Base-by-base conservation (phyloP, 1,284 basidiomycete species). In the Tilletia caries region DNA sequence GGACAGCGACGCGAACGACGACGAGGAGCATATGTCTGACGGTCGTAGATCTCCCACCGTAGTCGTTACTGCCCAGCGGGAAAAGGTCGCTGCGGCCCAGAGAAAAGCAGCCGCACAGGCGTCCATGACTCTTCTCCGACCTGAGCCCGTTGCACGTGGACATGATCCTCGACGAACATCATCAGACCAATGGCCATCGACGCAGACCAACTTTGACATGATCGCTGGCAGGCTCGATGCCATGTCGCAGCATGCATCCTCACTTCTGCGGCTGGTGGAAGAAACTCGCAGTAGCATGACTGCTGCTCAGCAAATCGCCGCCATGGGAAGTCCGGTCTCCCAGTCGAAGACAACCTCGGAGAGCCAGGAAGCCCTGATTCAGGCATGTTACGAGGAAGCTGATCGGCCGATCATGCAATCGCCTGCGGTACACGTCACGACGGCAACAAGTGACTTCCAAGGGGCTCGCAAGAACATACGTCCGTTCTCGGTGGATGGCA, bases 151-250 rank as follows among this genome's bases (percentile, higher is more conserved):
- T 41, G 37, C 37, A 41, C 37, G 37, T 41, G 37, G 13, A 10
- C 32, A 3, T 2, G 58, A 37, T 29, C 58, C 29, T 25, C 58
- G 29, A 8, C 58, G 58, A 13, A 62, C 58, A 34, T 5, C 18
- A n/a, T 62, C 58, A n/a, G 58, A 62, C 15, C 32, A 34, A 15
- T 15, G 18, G 18, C 58, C 58, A 10, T 29, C 33, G 32, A 20
- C 32, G 3, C 58, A 15, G 8, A 33, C 32, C 13, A 34, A 13
- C 4, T 37, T 62, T 15, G 58, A 62, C 58, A 34, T 29, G 18
- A 62, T 62, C 23, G 58, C 58, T 18, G 58, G 58, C 13, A 33
- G 58, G 29, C 58, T 62, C 33, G 58, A 62, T 33, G 58, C 58
- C 3, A 62, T 62, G 58, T 62, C 58, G 8, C 58, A 62, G 29